Evolutionary conservation across 805 yeast species (phyloP).

Genomic region (Spathaspora sp.): DNA sequence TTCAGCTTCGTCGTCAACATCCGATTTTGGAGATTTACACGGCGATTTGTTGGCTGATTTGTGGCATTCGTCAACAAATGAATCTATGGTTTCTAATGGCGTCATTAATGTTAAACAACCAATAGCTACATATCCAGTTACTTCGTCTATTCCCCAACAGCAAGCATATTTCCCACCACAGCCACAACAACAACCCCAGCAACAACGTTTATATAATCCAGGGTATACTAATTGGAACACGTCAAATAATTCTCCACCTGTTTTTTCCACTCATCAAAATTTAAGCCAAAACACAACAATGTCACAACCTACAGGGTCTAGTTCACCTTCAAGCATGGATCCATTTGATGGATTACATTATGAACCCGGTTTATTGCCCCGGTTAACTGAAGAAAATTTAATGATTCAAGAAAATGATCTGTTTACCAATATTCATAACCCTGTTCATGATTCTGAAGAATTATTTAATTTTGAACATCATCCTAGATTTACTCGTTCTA

Average conservation of each 20-base stretch:
- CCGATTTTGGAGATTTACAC: constrained; percentile 11
- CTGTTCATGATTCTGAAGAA: constrained; percentile 7
- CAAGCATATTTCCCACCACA: background rate
- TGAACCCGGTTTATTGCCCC: constrained; percentile 11
- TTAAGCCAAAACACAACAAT: background rate
- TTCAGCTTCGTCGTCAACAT: constrained; percentile 9
- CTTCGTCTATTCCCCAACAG: background rate
- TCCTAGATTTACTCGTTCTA: constrained; percentile 1
- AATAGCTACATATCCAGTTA: background rate
- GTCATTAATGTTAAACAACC: background rate
- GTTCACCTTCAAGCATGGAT: background rate
- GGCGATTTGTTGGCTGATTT: constrained; percentile 16
- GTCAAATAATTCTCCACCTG: constrained; percentile 1
- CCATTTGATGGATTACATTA: background rate
- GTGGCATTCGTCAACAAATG: constrained; percentile 13
- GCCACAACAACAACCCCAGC: background rate
- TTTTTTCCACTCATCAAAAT: background rate
- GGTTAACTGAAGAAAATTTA: constrained; percentile 30
- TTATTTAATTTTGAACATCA: constrained; percentile 11
- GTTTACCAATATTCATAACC: background rate
- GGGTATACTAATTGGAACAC: constrained; percentile 1
- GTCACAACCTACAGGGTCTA: background rate
- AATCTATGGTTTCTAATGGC: constrained; percentile 3
- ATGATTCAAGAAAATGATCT: background rate
- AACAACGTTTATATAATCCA: background rate